Evolutionary conservation across 1,284 basidiomycete species (phyloP).

Genomic region (Kalmanozyma brasiliensis): DNA sequence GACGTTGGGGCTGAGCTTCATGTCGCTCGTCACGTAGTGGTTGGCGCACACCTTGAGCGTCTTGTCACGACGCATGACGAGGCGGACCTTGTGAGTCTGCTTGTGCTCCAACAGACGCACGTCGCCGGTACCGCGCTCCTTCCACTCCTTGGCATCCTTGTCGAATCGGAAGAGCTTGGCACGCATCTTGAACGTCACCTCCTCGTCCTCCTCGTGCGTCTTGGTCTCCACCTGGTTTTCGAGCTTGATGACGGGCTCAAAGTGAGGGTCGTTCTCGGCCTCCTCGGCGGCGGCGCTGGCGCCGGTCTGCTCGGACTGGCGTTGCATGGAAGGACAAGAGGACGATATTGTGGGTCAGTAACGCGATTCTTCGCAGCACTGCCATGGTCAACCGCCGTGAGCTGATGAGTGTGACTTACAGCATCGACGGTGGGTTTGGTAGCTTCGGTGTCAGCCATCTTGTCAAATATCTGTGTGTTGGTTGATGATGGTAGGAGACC

Average conservation of each 20-base stretch:
- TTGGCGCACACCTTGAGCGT: slow-evolving; percentile 99
- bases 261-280: slow-evolving; percentile 88
- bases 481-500: slow-evolving; percentile 17
- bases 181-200: slow-evolving; percentile 96
- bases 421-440: slow-evolving; percentile 52
- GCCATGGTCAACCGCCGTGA: neutral
- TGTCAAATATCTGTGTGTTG: slow-evolving; percentile 5
- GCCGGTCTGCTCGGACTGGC: slow-evolving; percentile 39
- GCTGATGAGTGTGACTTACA: slow-evolving; percentile 21
- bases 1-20: slow-evolving; percentile 96
- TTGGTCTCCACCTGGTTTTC: slow-evolving; percentile 95
- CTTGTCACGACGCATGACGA: slow-evolving; percentile 99
- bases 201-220: slow-evolving; percentile 95
- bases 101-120: slow-evolving; percentile 75
- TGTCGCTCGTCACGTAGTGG: slow-evolving; percentile 88
- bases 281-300: slow-evolving; percentile 71
- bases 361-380: neutral
- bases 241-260: slow-evolving; percentile 95
- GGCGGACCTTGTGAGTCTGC: slow-evolving; percentile 85
- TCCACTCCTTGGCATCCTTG: slow-evolving; percentile 86
- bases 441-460: slow-evolving; percentile 52
- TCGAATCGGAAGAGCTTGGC: slow-evolving; percentile 99
- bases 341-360: neutral
- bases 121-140: slow-evolving; percentile 77
- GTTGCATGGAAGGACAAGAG: neutral